Evolutionary conservation across 2,329 filamentous ascomycete species (phyloP).

Genomic region (Phymatotrichopsis omnivora): DNA sequence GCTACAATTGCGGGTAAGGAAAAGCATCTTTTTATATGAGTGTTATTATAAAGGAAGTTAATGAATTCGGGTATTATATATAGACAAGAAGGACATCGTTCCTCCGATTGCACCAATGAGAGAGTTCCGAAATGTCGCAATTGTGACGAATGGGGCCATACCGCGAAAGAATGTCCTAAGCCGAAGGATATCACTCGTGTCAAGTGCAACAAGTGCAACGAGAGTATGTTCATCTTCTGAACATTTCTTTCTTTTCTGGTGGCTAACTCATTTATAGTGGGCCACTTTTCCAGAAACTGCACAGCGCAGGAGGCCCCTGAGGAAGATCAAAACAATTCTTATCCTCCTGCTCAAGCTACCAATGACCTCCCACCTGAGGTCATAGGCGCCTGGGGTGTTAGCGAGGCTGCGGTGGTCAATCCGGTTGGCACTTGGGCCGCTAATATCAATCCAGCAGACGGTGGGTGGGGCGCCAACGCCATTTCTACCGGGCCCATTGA

Average conservation of each 20-base stretch:
- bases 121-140: slow-evolving; percentile 44
- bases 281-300: slow-evolving; percentile 39
- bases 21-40: neutral
- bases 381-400: too few species aligned
- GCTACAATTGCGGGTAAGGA: slow-evolving; percentile 38
- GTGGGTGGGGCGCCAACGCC: too few species aligned
- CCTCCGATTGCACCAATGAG: slow-evolving; percentile 34
- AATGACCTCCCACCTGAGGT: too few species aligned
- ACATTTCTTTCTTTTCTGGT: neutral
- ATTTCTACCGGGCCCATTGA: too few species aligned
- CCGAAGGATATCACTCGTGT: slow-evolving; percentile 49
- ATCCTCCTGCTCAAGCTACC: neutral
- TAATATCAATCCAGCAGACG: too few species aligned
- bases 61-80: too few species aligned
- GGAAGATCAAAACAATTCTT: slow-evolving; percentile 21
- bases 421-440: too few species aligned
- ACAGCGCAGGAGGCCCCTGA: slow-evolving; percentile 32
- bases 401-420: too few species aligned
- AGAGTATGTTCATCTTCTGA: slow-evolving; percentile 33
- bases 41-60: slow-evolving; percentile 19
- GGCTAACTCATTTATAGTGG: slow-evolving; percentile 29
- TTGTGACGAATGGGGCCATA: slow-evolving; percentile 54
- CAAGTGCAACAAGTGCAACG: slow-evolving; percentile 48
- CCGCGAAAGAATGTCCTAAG: slow-evolving; percentile 46
- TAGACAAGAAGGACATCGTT: slow-evolving; percentile 31